A percentile compares a stretch with the other conserved stretches of the same genome.
These are phyloP conservation scores for Hymenoscyphus repandus DNA, from an alignment of 2,329 filamentous ascomycete species.

Conservation along the genomic window DNA sequence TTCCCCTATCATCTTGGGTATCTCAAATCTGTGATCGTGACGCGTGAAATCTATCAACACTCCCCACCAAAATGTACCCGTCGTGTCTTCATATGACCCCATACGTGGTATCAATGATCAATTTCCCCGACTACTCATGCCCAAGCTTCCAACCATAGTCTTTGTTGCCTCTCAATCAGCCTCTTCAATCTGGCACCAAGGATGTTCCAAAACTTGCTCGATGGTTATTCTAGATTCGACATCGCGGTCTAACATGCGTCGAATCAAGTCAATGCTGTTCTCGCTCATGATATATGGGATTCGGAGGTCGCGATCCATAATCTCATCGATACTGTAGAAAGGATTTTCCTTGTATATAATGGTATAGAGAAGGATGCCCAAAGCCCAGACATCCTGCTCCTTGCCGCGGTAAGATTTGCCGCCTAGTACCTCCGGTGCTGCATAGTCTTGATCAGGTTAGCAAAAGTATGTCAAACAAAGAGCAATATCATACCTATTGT, in stretches of 20 bases:
- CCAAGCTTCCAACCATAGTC: not conserved
- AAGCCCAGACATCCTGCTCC: conserved; percentile 96
- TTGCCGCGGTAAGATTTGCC: conserved; percentile 90
- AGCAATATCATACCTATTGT: conserved; percentile 74
- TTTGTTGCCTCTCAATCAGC: conserved; percentile 19
- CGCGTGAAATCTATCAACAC: conserved; percentile 4
- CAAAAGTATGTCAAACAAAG: not conserved
- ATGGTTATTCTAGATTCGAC: conserved; percentile 81
- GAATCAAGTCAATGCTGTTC: conserved; percentile 85
- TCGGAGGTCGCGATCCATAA: conserved; percentile 92
- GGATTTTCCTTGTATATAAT: conserved; percentile 99
- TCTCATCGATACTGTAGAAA: conserved; percentile 98
- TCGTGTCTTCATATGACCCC: not conserved
- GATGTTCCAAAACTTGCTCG: conserved; percentile 78
- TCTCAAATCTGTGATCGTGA: conserved; percentile 5
- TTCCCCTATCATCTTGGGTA: conserved; percentile 1
- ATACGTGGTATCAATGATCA: not conserved
- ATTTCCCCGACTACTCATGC: not conserved
- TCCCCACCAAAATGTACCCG: not conserved
- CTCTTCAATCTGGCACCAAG: conserved; percentile 52
- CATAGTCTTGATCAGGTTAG: conserved; percentile 66
- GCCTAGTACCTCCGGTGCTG: conserved; percentile 93
- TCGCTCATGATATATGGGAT: conserved; percentile 87
- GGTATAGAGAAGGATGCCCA: conserved; percentile 95
- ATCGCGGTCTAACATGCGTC: conserved; percentile 87